These are phyloP conservation scores for Starmerella vitae DNA, from an alignment of 805 yeast species.

Conservation along the genomic window DNA sequence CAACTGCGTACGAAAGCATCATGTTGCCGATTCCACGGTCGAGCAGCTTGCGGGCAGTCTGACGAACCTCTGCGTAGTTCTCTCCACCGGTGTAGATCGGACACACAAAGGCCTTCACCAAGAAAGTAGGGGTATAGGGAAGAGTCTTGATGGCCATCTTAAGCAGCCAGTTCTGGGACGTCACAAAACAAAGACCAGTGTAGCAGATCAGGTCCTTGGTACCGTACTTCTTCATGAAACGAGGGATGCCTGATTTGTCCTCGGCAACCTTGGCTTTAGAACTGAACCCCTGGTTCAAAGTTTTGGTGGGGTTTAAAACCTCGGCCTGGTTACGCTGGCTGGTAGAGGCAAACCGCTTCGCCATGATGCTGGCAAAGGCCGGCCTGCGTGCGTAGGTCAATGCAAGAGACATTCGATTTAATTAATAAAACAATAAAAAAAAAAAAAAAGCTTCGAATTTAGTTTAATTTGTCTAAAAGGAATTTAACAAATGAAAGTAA, in stretches of 20 bases:
- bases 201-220: conserved; percentile 23
- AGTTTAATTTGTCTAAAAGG: background rate
- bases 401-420: background rate
- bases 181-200: conserved; percentile 25
- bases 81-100: conserved; percentile 88
- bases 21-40: conserved; percentile 75
- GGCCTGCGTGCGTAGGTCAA: background rate
- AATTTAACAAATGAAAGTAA: background rate
- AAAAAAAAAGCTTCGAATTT: background rate
- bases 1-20: conserved; percentile 91
- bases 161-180: conserved; percentile 26
- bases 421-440: background rate
- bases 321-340: conserved; percentile 19
- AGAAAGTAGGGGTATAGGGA: conserved; percentile 42
- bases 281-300: background rate
- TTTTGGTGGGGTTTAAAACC: conserved; percentile 7
- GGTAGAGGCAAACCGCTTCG: conserved; percentile 16
- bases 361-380: background rate
- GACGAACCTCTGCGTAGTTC: conserved; percentile 49
- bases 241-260: conserved; percentile 8
- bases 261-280: background rate
- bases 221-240: conserved; percentile 22
- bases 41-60: conserved; percentile 54
- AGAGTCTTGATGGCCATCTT: conserved; percentile 24
- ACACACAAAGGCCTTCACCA: conserved; percentile 61